A percentile compares a stretch with the other conserved stretches of the same genome.
Conservation (phyloP, 176 grass and related monocot genomes). For the Carex pumila region DNA sequence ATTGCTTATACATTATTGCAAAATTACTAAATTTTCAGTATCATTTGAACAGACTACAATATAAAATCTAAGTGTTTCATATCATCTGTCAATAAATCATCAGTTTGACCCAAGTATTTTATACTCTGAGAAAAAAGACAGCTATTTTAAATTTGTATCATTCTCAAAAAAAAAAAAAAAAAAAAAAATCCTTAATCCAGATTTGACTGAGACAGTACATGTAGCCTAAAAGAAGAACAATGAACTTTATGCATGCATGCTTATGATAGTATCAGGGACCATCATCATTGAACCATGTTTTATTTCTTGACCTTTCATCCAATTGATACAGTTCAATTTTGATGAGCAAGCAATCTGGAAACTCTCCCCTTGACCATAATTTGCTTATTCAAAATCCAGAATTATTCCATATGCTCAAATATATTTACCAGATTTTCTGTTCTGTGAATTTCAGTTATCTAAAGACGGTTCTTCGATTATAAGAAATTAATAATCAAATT, state of each 20-base stretch:
- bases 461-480: not conserved
- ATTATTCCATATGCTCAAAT: not conserved
- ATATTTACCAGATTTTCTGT: not conserved
- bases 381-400: not conserved
- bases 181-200: not conserved
- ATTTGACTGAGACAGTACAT: not conserved
- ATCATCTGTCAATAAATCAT: not conserved
- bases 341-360: not conserved
- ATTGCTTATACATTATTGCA: not conserved
- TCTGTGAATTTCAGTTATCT: not conserved
- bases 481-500: not conserved
- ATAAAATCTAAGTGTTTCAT: not conserved
- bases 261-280: conserved; percentile 4
- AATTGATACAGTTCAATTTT: not conserved
- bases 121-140: no score
- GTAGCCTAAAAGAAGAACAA: conserved; percentile 5
- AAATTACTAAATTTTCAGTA: not conserved
- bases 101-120: not conserved
- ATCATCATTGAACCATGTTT: not conserved
- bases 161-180: not conserved
- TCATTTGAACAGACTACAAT: not conserved
- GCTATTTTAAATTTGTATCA: no score
- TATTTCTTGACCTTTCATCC: not conserved
- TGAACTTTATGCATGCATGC: conserved; percentile 9
- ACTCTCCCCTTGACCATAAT: not conserved